Conservation (phyloP, 441 rosid genomes). For the Capsella rubella region DNA sequence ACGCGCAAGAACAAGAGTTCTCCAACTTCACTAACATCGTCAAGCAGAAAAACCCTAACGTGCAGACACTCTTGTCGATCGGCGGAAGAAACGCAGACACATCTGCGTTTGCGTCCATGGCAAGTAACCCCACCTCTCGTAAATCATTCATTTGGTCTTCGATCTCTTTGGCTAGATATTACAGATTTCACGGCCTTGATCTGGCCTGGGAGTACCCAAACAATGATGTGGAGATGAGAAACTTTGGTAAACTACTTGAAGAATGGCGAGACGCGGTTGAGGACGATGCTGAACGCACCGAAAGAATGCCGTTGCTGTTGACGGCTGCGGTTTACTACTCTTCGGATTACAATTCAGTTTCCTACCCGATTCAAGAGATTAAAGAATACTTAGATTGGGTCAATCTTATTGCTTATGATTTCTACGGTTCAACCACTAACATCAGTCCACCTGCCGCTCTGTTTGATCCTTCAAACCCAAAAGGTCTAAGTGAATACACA, state of each 20-base stretch:
- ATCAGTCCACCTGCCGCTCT: slow-evolving; percentile 61
- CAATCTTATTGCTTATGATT: slow-evolving; percentile 63
- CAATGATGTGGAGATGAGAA: slow-evolving; percentile 34
- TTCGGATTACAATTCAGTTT: slow-evolving; percentile 27
- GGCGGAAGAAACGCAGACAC: slow-evolving; percentile 36
- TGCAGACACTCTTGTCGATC: slow-evolving; percentile 50
- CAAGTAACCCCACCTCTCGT: slow-evolving; percentile 37
- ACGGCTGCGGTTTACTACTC: slow-evolving; percentile 49
- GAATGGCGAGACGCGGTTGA: slow-evolving; percentile 47
- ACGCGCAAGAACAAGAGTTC: not conserved
- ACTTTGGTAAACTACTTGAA: slow-evolving; percentile 43
- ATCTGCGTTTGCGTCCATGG: slow-evolving; percentile 48
- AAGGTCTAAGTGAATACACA: not conserved
- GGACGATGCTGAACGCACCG: slow-evolving; percentile 34
- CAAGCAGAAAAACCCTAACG: slow-evolving; percentile 42
- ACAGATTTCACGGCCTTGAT: slow-evolving; percentile 54
- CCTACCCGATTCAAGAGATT: slow-evolving; percentile 46
- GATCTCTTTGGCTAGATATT: slow-evolving; percentile 44
- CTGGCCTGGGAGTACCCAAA: slow-evolving; percentile 44
- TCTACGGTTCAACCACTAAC: slow-evolving; percentile 43
- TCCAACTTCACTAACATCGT: slow-evolving; percentile 37
- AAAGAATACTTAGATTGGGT: slow-evolving; percentile 52
- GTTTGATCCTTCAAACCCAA: slow-evolving; percentile 44
- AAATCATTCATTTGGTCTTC: slow-evolving; percentile 56
- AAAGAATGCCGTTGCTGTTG: slow-evolving; percentile 34